phyloP scores from a whole-genome alignment of 2,329 filamentous ascomycete species.

The Ophiostoma fasciatum region DNA sequence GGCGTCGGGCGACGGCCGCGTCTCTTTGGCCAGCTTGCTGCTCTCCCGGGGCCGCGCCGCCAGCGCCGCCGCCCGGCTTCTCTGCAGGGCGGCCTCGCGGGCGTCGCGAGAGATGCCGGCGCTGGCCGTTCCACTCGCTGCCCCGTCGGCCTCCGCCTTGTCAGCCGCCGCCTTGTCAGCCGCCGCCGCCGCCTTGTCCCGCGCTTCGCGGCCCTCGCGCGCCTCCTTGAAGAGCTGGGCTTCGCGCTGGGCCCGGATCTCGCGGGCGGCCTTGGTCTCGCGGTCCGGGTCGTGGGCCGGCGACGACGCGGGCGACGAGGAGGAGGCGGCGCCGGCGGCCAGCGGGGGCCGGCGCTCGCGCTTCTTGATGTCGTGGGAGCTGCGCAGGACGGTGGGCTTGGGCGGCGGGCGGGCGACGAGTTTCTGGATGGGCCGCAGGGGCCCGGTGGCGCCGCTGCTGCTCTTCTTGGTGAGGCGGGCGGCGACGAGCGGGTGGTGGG shows the following conservation, averaged over 20 bases:
- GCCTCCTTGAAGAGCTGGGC: conserved; percentile 7
- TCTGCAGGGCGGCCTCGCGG: not conserved
- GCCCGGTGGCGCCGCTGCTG: not conserved
- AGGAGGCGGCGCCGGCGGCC: too few species aligned
- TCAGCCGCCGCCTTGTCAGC: not conserved
- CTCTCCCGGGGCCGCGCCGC: conserved; percentile 6
- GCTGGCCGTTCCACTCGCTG: too few species aligned
- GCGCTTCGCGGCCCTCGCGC: conserved; percentile 2
- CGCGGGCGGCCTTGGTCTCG: conserved; percentile 6
- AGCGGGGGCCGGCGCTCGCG: not conserved
- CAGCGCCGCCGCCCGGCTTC: not conserved
- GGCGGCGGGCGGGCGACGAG: conserved; percentile 4
- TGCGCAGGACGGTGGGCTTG: conserved; percentile 8
- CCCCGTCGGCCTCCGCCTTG: too few species aligned
- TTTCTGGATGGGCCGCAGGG: conserved; percentile 11
- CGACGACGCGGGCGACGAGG: too few species aligned
- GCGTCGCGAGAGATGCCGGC: not conserved
- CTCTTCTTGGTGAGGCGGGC: conserved; percentile 9
- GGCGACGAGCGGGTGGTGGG: too few species aligned
- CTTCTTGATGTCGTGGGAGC: conserved; percentile 9
- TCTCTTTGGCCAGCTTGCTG: conserved; percentile 11
- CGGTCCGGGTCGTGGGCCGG: conserved; percentile 8
- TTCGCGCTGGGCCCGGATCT: conserved; percentile 8
- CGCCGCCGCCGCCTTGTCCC: not conserved
- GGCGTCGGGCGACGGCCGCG: conserved; percentile 6